These are phyloP conservation scores for Ilex paraguariensis DNA, from an alignment of 305 asterid species.

Conservation along the genomic window DNA sequence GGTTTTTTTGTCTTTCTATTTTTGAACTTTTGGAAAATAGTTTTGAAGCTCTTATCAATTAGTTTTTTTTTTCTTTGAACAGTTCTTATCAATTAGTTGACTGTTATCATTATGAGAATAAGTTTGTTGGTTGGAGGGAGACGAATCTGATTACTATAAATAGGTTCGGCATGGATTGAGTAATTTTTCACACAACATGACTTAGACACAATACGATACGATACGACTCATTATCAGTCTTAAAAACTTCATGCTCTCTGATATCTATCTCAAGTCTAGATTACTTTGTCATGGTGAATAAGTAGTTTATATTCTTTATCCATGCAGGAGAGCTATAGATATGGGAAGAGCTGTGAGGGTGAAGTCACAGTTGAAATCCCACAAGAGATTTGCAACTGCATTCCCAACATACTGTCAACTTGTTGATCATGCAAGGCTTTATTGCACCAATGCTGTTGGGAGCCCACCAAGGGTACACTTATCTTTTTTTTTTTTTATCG, in stretches of 20 bases:
- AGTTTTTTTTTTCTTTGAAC: no score
- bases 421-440: constrained; percentile 81
- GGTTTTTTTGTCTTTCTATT: no score
- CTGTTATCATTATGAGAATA: no score
- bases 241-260: neutral
- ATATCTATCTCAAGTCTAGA: neutral
- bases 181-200: no score
- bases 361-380: constrained; percentile 72
- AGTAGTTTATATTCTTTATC: neutral
- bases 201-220: no score
- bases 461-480: constrained; percentile 65
- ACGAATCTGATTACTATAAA: no score
- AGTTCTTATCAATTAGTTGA: no score
- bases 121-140: no score
- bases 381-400: constrained; percentile 83
- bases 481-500: neutral
- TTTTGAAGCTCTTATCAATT: no score
- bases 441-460: constrained; percentile 58
- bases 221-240: neutral
- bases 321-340: constrained; percentile 75
- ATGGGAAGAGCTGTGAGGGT: constrained; percentile 90
- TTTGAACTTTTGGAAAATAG: no score
- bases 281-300: neutral
- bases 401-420: constrained; percentile 57
- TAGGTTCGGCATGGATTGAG: no score